Base-by-base conservation (phyloP, 139 green algal genomes). In the Chlorella sp. region DNA sequence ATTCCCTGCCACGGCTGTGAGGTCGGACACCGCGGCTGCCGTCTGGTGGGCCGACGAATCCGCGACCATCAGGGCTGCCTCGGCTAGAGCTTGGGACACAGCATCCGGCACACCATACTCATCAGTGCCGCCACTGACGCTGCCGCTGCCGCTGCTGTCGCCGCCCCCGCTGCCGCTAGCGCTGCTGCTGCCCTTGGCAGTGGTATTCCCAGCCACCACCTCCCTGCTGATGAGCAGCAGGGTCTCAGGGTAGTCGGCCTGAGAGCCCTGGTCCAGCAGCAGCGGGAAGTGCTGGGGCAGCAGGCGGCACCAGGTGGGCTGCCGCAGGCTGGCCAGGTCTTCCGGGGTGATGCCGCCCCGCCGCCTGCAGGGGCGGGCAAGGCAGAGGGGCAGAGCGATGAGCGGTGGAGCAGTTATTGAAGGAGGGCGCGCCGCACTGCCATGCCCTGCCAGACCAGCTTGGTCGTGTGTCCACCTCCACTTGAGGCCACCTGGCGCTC, bases 291-390 rank as follows among this genome's bases (percentile, higher is more conserved):
- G 74, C n/a, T 93, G 90, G 4, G 88, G 89, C 62, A 80, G 85
- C 39, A 97, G 85, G 63, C 89, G 93, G 87, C 94, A 97, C 94
- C 94, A 97, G 0, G 93, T 97, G 28, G 94, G 94, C 84, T 94
- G 92, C 63, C 85, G 88, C 44, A 94, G 78, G 9, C 65, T 68
- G 11, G 83, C 72, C 21, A 85, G 84, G 30, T 81, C 72, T 39
- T 87, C 84, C 4, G 86, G 75, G 1, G 44, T 47, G 4, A 88
- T 55, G 21, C 72, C 81, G 21, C 90, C 90, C 25, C 85, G 78
- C 60, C 80, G 80, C 65, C 87, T 82, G 76, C 57, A 23, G 25
- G 51, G 41, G 21, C 13, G 17, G 4, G 75, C 4, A 55, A 21
- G 36, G 32, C 3, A 25, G 34, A n/a, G 15, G 2, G 9, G 55